Percentiles rank a stretch among this genome's conserved stretches.
Evolutionary conservation across 2,329 filamentous ascomycete genomes (phyloP).

Genomic region (Cercospora beticola): DNA sequence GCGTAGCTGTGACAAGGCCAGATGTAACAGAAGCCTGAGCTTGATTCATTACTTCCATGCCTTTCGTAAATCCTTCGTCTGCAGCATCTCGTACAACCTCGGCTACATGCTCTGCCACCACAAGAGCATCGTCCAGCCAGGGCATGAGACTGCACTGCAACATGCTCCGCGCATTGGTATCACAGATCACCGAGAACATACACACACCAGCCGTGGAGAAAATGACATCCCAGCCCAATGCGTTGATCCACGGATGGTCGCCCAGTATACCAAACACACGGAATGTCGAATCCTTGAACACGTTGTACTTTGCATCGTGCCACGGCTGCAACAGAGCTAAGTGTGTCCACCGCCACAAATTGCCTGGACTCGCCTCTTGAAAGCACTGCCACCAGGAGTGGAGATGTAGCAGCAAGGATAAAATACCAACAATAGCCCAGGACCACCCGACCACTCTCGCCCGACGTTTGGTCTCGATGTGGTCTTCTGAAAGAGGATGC

Average conservation of each 20-base stretch:
- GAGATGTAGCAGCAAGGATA: conserved; percentile 5
- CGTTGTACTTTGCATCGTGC: conserved; percentile 1
- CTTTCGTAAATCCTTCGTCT: neutral
- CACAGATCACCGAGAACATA: conserved; percentile 23
- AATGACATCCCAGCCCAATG: conserved; percentile 59
- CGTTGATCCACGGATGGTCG: conserved; percentile 59
- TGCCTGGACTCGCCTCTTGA: neutral
- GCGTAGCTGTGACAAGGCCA: neutral
- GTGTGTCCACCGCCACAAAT: conserved; percentile 2
- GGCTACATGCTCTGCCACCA: neutral
- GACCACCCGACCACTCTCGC: conserved; percentile 3
- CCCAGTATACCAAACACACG: conserved; percentile 45
- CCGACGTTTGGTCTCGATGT: neutral
- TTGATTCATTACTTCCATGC: neutral
- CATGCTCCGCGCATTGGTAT: neutral
- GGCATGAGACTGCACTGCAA: conserved; percentile 7
- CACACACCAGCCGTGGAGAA: conserved; percentile 56
- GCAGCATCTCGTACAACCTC: conserved; percentile 1
- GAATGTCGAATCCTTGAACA: neutral
- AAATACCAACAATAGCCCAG: neutral
- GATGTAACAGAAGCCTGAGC: neutral
- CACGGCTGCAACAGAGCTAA: conserved; percentile 7
- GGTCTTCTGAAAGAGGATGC: neutral
- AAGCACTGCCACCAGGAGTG: conserved; percentile 5
- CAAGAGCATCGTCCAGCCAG: conserved; percentile 1